Evolutionary conservation across 148 eudicot genomes (phyloP).

Genomic region (Polygonum maritimum): DNA sequence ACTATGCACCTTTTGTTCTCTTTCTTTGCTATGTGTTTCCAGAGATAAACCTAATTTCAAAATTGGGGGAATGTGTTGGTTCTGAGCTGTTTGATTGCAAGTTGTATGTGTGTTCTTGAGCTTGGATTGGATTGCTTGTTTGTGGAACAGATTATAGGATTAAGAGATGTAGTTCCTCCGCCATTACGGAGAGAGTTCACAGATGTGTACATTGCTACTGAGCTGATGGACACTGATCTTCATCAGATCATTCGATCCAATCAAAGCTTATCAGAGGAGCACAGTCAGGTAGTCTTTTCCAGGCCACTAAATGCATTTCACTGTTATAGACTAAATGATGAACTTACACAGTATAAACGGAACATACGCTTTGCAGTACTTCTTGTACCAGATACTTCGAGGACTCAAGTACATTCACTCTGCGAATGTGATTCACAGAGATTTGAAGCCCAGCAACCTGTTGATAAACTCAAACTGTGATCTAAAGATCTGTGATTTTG

Average conservation of each 20-base stretch:
- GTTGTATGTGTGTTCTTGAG: not conserved
- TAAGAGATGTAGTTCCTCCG: slow-evolving; percentile 85
- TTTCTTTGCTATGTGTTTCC: not conserved
- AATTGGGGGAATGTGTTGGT: not conserved
- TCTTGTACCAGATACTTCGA: slow-evolving; percentile 80
- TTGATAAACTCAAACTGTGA: slow-evolving; percentile 78
- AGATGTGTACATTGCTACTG: slow-evolving; percentile 79
- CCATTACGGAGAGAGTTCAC: slow-evolving; percentile 67
- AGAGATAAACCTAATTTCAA: not conserved
- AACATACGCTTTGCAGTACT: slow-evolving; percentile 51
- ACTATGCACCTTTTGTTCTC: slow-evolving; percentile 12
- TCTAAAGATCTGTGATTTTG: slow-evolving; percentile 82
- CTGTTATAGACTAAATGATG: not conserved
- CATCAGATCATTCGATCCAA: slow-evolving; percentile 90
- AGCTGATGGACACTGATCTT: slow-evolving; percentile 95
- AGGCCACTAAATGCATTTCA: not conserved
- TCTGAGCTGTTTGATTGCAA: not conserved
- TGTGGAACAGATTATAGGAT: slow-evolving; percentile 46
- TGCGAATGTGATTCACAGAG: slow-evolving; percentile 76
- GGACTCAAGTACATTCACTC: slow-evolving; percentile 86
- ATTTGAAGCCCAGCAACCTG: slow-evolving; percentile 82
- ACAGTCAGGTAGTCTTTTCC: slow-evolving; percentile 57
- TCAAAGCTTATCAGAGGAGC: slow-evolving; percentile 84
- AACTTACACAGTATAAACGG: not conserved
- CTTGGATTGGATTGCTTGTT: not conserved